A percentile compares a stretch with the other conserved stretches of the same genome.
These are phyloP conservation scores for Saitozyma podzolica DNA, from an alignment of 768 basidiomycete genomes.

Conservation along the genomic window DNA sequence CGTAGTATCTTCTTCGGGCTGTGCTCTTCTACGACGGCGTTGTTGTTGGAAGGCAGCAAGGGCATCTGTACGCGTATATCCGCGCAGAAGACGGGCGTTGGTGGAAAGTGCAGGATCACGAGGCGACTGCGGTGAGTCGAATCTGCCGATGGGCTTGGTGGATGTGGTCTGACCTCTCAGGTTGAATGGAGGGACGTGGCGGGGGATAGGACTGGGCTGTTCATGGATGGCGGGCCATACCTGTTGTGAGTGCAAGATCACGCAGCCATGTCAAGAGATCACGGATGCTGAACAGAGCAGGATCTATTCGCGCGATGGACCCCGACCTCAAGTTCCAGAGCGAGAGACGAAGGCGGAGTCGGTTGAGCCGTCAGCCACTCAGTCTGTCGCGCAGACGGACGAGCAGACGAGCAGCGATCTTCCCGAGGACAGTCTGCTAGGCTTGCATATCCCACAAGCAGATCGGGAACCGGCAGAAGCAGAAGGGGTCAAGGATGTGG, in stretches of 20 bases:
- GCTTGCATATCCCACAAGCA: too few relatives aligned
- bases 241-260: conserved; percentile 15
- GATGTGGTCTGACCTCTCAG: conserved; percentile 5
- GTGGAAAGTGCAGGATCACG: conserved; percentile 44
- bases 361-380: too few relatives aligned
- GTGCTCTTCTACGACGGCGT: conserved; percentile 39
- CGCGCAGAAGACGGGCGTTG: conserved; percentile 27
- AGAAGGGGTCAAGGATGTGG: too few relatives aligned
- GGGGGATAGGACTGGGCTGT: conserved; percentile 36
- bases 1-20: conserved; percentile 31
- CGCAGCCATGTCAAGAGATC: not conserved
- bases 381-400: too few relatives aligned
- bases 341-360: too few relatives aligned
- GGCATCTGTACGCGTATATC: conserved; percentile 36
- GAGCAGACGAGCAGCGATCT: too few relatives aligned
- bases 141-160: not conserved
- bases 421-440: too few relatives aligned
- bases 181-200: conserved; percentile 27
- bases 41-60: conserved; percentile 19
- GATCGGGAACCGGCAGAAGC: too few relatives aligned
- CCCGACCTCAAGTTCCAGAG: not conserved
- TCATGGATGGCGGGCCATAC: conserved; percentile 44
- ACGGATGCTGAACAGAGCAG: conserved; percentile 5
- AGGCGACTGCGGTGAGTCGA: conserved; percentile 21
- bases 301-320: conserved; percentile 20